phyloP scores from a whole-genome alignment of 139 green algal genomes.

The Chlamydomonas applanata region DNA sequence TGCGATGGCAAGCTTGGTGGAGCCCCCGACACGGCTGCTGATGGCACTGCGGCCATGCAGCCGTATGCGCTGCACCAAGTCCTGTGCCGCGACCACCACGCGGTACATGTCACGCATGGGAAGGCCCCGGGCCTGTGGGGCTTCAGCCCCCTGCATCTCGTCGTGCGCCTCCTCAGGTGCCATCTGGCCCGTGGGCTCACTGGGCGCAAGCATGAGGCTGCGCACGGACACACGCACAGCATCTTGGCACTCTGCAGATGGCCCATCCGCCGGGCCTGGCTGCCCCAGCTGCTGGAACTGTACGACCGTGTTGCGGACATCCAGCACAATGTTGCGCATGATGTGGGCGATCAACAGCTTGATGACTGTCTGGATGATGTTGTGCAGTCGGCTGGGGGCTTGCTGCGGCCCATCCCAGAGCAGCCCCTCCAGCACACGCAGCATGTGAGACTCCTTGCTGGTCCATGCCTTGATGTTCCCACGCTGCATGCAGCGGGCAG shows the following conservation, averaged over 20 bases:
- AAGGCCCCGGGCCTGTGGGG: too few species aligned
- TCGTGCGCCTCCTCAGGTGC: too few species aligned
- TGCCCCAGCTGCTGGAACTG: neutral
- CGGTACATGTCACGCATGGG: too few species aligned
- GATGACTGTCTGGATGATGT: conserved; percentile 3
- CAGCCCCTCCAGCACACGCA: conserved; percentile 11
- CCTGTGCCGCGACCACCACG: too few species aligned
- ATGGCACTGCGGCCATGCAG: too few species aligned
- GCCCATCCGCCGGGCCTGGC: neutral
- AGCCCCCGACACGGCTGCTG: too few species aligned
- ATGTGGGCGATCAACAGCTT: conserved; percentile 1
- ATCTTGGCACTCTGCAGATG: neutral
- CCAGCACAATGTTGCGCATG: neutral
- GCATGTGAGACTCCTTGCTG: conserved; percentile 5
- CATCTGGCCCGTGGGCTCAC: too few species aligned
- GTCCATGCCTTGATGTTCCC: neutral
- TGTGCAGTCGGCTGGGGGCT: conserved; percentile 5
- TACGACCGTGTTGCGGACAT: neutral
- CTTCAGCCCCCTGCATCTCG: too few species aligned
- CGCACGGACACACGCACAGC: conserved; percentile 3
- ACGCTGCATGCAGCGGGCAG: too few species aligned
- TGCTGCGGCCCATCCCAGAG: conserved; percentile 12
- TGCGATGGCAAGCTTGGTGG: too few species aligned
- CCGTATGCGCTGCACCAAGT: too few species aligned
- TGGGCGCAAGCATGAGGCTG: neutral